Conservation (phyloP, 2,329 filamentous ascomycete species). For the Neurospora crassa region DNA sequence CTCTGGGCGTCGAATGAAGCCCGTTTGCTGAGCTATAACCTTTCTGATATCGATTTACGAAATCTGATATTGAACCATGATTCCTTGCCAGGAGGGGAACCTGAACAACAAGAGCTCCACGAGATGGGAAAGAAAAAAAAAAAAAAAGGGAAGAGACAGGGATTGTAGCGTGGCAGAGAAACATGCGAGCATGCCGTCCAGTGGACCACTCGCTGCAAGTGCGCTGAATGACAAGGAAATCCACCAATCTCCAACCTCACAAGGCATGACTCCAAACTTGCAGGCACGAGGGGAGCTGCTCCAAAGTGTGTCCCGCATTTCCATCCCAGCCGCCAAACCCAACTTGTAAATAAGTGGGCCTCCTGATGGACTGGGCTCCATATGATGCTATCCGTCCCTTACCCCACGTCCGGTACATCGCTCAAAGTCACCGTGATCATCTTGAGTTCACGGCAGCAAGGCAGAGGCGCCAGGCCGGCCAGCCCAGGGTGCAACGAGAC, state of each 20-base stretch:
- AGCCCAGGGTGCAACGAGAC: background rate
- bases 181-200: constrained; percentile 2
- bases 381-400: constrained; percentile 6
- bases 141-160: constrained; percentile 3
- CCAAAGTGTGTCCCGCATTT: background rate
- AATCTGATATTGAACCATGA: background rate
- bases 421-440: background rate
- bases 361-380: constrained; percentile 3
- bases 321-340: background rate
- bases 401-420: constrained; percentile 13
- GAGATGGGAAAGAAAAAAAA: background rate
- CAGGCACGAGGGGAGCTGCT: background rate
- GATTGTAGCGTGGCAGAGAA: constrained; percentile 11
- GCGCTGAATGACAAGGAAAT: background rate
- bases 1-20: background rate
- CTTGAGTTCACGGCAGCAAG: background rate
- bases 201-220: constrained; percentile 2
- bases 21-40: background rate
- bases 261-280: background rate
- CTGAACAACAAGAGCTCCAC: background rate
- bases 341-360: constrained; percentile 5
- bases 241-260: background rate
- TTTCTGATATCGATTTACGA: background rate
- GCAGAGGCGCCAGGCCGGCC: background rate
- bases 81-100: background rate